A percentile compares a stretch with the other conserved stretches of the same genome.
phyloP scores from a whole-genome alignment of 1,284 basidiomycete genomes.

The Lentinus polychrous region DNA sequence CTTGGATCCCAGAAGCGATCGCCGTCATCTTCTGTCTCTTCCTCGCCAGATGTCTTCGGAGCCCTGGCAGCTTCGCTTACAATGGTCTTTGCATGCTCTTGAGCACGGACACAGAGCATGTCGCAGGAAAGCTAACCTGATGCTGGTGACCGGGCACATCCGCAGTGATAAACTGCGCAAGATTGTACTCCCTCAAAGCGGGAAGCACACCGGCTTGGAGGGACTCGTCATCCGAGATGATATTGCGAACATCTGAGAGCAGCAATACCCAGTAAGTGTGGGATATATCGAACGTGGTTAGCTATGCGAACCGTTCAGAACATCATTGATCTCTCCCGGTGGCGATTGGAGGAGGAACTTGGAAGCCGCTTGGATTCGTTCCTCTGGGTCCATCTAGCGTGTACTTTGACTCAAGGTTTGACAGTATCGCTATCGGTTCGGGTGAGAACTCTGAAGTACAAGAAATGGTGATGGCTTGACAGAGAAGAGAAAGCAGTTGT shows the following conservation, averaged over 20 bases:
- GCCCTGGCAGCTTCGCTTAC: constrained; percentile 64
- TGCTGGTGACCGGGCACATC: constrained; percentile 69
- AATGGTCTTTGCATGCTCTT: constrained; percentile 47
- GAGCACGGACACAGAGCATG: background rate
- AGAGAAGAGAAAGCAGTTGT: too few species aligned
- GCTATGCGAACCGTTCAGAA: constrained; percentile 65
- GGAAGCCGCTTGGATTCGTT: constrained; percentile 66
- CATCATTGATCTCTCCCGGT: constrained; percentile 94
- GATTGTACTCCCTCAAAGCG: constrained; percentile 77
- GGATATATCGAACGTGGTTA: constrained; percentile 4
- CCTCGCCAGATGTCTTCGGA: constrained; percentile 14
- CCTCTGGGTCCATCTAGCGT: constrained; percentile 48
- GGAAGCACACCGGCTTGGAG: constrained; percentile 74
- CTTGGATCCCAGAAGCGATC: constrained; percentile 80
- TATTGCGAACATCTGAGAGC: constrained; percentile 75
- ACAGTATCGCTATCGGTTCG: too few species aligned
- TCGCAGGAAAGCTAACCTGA: constrained; percentile 42
- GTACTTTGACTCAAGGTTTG: too few species aligned
- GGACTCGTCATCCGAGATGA: constrained; percentile 78
- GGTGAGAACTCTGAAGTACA: too few species aligned
- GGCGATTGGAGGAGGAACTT: constrained; percentile 83
- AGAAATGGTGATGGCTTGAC: too few species aligned
- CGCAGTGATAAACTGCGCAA: constrained; percentile 80
- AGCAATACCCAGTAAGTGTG: constrained; percentile 7
- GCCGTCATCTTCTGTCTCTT: constrained; percentile 26